Conservation (phyloP, 805 yeast species). For the Saccharomycopsis guyanensis region DNA sequence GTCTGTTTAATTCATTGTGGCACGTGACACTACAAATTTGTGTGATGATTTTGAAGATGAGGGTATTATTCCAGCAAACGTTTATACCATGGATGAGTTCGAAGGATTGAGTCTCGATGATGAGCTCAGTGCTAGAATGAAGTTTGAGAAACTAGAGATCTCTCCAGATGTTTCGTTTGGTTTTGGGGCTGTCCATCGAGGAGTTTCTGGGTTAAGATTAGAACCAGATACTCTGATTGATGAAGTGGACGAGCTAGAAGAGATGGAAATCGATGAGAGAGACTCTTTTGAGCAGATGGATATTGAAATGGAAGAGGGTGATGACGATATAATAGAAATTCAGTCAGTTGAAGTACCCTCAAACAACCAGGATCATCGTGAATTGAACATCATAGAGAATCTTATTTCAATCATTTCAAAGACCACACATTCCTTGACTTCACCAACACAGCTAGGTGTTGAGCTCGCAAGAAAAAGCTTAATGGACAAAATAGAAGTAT, state of each 20-base stretch:
- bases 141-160: not conserved
- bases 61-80: too few relatives aligned
- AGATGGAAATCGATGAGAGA: conserved; percentile 6
- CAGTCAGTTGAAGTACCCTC: not conserved
- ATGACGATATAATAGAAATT: not conserved
- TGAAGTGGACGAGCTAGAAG: not conserved
- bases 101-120: not conserved
- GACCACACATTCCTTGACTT: conserved; percentile 9
- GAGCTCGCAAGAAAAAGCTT: conserved; percentile 14
- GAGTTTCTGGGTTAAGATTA: not conserved
- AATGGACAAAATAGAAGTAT: not conserved
- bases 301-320: not conserved
- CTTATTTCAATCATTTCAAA: conserved; percentile 1
- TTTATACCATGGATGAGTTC: too few relatives aligned
- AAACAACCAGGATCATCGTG: conserved; percentile 1
- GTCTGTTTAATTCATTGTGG: too few relatives aligned
- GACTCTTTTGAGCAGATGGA: not conserved
- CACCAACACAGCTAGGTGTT: conserved; percentile 19
- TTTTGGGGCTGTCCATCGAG: not conserved
- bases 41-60: too few relatives aligned
- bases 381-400: not conserved
- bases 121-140: not conserved
- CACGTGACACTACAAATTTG: too few relatives aligned
- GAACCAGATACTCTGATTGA: not conserved
- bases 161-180: not conserved